phyloP scores from a whole-genome alignment of 345 rosid species.

The Anacardium occidentale region DNA sequence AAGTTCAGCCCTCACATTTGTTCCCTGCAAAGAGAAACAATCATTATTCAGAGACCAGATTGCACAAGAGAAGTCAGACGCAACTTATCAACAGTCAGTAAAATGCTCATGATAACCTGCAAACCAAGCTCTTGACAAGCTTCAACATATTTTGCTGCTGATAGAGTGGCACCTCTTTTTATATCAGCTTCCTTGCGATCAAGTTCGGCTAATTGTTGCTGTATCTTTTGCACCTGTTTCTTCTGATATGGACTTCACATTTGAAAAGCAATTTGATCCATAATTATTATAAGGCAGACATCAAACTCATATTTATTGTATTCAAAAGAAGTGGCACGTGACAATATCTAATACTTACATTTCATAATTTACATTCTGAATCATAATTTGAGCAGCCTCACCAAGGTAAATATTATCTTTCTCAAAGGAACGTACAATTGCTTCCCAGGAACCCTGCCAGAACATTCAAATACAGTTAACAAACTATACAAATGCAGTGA shows the following conservation, averaged over 20 bases:
- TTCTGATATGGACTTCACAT: constrained; percentile 80
- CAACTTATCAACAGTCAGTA: constrained; percentile 17
- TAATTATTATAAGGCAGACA: not conserved
- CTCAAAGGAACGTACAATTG: constrained; percentile 73
- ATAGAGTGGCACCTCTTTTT: constrained; percentile 75
- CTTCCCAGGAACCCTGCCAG: constrained; percentile 85
- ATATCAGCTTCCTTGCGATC: constrained; percentile 93
- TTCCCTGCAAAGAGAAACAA: constrained; percentile 52
- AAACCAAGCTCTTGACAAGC: constrained; percentile 97
- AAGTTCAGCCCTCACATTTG: constrained; percentile 86
- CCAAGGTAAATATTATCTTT: constrained; percentile 89
- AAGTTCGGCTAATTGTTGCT: constrained; percentile 82
- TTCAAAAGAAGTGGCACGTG: constrained; percentile 11
- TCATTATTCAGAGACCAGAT: constrained; percentile 6
- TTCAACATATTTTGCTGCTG: constrained; percentile 81
- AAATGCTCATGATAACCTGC: constrained; percentile 49
- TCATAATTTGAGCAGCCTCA: constrained; percentile 88
- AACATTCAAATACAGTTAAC: constrained; percentile 2
- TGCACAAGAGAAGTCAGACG: constrained; percentile 16
- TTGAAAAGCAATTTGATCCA: constrained; percentile 17
- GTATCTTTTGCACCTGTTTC: constrained; percentile 93
- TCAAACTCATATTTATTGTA: constrained; percentile 5
- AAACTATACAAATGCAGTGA: not conserved
- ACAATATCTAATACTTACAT: constrained; percentile 53
- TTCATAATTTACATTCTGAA: constrained; percentile 91